Evolutionary conservation across 73 alveolate species (phyloP).

Genomic region (Paramecium octaurelia): DNA sequence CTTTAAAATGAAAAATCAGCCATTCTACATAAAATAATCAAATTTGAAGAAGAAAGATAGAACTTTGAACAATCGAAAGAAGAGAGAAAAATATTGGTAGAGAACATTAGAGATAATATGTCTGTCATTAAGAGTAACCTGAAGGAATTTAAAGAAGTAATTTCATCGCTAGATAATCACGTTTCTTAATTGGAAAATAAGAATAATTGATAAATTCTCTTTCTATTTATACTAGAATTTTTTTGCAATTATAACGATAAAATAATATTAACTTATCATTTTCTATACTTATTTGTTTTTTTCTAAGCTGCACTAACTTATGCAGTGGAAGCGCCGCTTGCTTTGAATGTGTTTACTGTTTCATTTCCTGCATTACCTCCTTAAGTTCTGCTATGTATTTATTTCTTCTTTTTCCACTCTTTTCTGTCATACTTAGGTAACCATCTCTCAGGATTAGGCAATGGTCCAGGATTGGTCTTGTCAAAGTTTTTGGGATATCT

Average conservation of each 20-base stretch:
- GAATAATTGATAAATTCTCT: not conserved
- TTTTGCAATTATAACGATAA: not conserved
- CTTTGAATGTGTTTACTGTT: constrained; percentile 24
- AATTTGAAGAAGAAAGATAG: no score
- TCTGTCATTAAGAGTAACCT: no score
- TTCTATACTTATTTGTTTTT: constrained; percentile 4
- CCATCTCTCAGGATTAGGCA: constrained; percentile 91
- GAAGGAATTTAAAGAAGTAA: not conserved
- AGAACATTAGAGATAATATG: not conserved
- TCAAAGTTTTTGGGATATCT: constrained; percentile 87
- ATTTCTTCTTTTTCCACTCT: constrained; percentile 65
- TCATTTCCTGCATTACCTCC: constrained; percentile 61
- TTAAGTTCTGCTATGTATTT: constrained; percentile 49
- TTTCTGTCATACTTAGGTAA: constrained; percentile 81
- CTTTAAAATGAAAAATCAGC: no score
- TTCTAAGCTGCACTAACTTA: not conserved
- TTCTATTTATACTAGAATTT: not conserved
- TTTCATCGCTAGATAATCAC: not conserved
- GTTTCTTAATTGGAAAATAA: not conserved
- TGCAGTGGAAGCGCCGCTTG: not conserved
- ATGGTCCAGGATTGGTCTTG: constrained; percentile 86
- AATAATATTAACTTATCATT: not conserved
- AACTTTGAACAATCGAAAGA: no score
- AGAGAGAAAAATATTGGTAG: not conserved
- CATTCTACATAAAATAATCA: no score